A percentile compares a stretch with the other conserved stretches of the same genome.
These are phyloP conservation scores for Phytophthora pisi DNA, from an alignment of 352 stramenopile species.

Conservation along the genomic window DNA sequence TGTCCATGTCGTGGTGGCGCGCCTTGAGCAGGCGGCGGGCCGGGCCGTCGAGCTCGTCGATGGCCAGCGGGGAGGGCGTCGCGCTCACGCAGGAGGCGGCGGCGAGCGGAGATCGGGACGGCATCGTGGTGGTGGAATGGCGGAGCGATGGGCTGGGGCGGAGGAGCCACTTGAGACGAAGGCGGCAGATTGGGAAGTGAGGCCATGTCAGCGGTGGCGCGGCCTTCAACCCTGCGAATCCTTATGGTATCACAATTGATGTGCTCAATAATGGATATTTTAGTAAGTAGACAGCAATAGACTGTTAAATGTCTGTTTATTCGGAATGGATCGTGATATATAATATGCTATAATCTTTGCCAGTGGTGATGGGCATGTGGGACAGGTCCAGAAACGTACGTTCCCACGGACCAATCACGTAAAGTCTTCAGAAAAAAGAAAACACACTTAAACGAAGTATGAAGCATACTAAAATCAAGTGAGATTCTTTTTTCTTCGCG, in stretches of 20 bases:
- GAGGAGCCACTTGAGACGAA: constrained; percentile 32
- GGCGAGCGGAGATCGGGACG: constrained; percentile 21
- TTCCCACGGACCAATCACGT: background rate
- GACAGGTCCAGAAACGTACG: background rate
- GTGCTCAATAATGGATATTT: background rate
- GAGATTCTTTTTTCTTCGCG: background rate
- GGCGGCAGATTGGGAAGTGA: constrained; percentile 35
- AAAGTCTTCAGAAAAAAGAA: background rate
- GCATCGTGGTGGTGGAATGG: constrained; percentile 18
- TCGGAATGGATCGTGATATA: background rate
- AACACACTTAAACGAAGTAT: constrained; percentile 3
- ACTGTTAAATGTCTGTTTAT: background rate
- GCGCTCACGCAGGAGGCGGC: constrained; percentile 14
- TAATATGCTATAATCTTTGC: background rate
- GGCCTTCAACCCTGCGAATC: background rate
- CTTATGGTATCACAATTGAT: background rate
- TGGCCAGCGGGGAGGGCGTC: constrained; percentile 23
- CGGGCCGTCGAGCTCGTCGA: constrained; percentile 35
- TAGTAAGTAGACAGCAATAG: background rate
- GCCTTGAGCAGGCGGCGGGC: constrained; percentile 50
- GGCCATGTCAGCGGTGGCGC: background rate
- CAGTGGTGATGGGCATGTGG: background rate
- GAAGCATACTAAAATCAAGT: background rate
- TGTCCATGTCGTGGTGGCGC: constrained; percentile 53
- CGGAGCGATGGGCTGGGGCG: background rate